Conservation (phyloP, 768 basidiomycete species). For the Candolleomyces eurysporus region DNA sequence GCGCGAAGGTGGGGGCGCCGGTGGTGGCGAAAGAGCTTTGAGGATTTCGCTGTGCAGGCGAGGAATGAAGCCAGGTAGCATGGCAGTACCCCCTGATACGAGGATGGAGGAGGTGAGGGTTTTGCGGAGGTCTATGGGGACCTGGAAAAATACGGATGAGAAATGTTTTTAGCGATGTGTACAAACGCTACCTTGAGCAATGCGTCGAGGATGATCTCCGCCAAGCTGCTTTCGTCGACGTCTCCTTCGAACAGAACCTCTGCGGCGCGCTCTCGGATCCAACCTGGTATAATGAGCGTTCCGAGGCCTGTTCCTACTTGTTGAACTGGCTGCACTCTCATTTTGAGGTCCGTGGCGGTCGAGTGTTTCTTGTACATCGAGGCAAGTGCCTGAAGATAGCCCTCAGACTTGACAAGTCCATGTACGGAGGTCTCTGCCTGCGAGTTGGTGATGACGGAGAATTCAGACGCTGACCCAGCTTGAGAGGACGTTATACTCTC, state of each 20-base stretch:
- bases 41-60: constrained; percentile 81
- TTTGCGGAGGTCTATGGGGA: constrained; percentile 87
- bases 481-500: constrained; percentile 51
- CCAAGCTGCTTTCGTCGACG: constrained; percentile 81
- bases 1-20: constrained; percentile 17
- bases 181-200: constrained; percentile 66
- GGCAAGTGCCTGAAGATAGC: constrained; percentile 61
- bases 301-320: constrained; percentile 73
- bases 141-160: constrained; percentile 38
- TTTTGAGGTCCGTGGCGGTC: constrained; percentile 69
- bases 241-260: constrained; percentile 90
- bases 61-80: constrained; percentile 91
- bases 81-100: constrained; percentile 84
- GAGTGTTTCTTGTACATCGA: constrained; percentile 75
- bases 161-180: too few relatives aligned
- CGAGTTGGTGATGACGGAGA: constrained; percentile 52
- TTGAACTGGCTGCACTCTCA: constrained; percentile 67
- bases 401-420: constrained; percentile 37
- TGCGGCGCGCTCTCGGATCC: constrained; percentile 89
- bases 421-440: constrained; percentile 28
- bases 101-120: constrained; percentile 83
- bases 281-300: constrained; percentile 85
- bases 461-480: constrained; percentile 49
- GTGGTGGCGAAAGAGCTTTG: constrained; percentile 49
- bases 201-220: constrained; percentile 76